A percentile compares a stretch with the other conserved stretches of the same genome.
phyloP scores from a whole-genome alignment of 2,329 filamentous ascomycete genomes.

The Neofusicoccum kwambonambiense region DNA sequence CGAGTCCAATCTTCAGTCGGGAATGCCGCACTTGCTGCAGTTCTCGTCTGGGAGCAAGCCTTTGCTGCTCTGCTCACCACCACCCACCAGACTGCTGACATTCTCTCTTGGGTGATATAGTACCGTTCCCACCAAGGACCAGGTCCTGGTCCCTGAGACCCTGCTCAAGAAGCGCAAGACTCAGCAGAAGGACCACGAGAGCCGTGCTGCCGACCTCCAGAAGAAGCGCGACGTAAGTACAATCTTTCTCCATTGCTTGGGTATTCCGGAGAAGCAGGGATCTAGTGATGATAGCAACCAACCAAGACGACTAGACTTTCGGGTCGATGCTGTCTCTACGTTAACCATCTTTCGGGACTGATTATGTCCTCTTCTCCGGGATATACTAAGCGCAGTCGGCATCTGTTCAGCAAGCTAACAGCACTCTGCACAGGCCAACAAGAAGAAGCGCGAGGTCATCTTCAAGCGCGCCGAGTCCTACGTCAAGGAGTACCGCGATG shows the following conservation, averaged over 20 bases:
- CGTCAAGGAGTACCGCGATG: conserved; percentile 98
- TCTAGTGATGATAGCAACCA: conserved; percentile 84
- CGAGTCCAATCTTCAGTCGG: conserved; percentile 80
- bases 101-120: conserved; percentile 50
- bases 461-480: conserved; percentile 99
- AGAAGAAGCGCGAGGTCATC: conserved; percentile 97
- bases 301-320: conserved; percentile 83
- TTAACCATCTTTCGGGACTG: conserved; percentile 99
- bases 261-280: conserved; percentile 29
- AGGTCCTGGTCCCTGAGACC: conserved; percentile 97
- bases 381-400: conserved; percentile 28
- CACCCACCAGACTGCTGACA: conserved; percentile 61
- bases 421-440: conserved; percentile 71
- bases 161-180: conserved; percentile 99
- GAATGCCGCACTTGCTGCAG: conserved; percentile 92
- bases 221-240: conserved; percentile 84
- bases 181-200: conserved; percentile 98
- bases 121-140: conserved; percentile 88
- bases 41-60: conserved; percentile 81
- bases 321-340: conserved; percentile 95
- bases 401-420: conserved; percentile 33
- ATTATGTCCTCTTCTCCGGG: conserved; percentile 44
- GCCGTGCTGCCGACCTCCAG: conserved; percentile 73
- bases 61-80: conserved; percentile 40
- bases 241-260: not conserved